Evolutionary conservation across 176 grass and related monocot species (phyloP).

Genomic region (Triticum monococcum): DNA sequence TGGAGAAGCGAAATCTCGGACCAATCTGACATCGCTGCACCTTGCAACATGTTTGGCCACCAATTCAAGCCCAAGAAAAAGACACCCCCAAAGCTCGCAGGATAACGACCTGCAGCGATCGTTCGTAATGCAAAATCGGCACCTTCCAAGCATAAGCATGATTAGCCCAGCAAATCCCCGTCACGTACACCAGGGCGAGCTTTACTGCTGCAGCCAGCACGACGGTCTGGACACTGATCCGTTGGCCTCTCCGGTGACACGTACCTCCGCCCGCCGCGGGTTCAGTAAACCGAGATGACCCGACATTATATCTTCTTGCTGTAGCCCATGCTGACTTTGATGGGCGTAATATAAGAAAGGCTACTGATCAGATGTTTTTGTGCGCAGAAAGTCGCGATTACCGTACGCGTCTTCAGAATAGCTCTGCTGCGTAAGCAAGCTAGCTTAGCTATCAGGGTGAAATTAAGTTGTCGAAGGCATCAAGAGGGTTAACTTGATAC

Average conservation of each 20-base stretch:
- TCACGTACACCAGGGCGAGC: background rate
- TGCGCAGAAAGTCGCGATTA: background rate
- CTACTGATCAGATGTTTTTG: conserved; percentile 8
- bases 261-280: background rate
- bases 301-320: conserved; percentile 32
- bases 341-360: background rate
- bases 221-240: background rate
- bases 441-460: background rate
- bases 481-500: conserved; percentile 16
- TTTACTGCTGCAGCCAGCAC: background rate
- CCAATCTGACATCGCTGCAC: conserved; percentile 24
- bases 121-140: conserved; percentile 6
- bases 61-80: conserved; percentile 55
- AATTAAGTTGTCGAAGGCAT: background rate
- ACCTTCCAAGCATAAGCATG: conserved; percentile 27
- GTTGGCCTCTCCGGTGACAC: conserved; percentile 11
- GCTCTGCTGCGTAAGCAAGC: conserved; percentile 3
- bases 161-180: conserved; percentile 19
- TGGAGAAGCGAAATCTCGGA: conserved; percentile 33
- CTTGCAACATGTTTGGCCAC: conserved; percentile 49
- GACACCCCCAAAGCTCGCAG: conserved; percentile 13
- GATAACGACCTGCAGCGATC: conserved; percentile 23
- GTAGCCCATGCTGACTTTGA: conserved; percentile 25
- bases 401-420: background rate
- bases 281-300: conserved; percentile 26